A percentile compares a stretch with the other conserved stretches of the same genome.
Evolutionary conservation across 164 flowering plant genomes (phyloP).

Genomic region (Liquidambar formosana): DNA sequence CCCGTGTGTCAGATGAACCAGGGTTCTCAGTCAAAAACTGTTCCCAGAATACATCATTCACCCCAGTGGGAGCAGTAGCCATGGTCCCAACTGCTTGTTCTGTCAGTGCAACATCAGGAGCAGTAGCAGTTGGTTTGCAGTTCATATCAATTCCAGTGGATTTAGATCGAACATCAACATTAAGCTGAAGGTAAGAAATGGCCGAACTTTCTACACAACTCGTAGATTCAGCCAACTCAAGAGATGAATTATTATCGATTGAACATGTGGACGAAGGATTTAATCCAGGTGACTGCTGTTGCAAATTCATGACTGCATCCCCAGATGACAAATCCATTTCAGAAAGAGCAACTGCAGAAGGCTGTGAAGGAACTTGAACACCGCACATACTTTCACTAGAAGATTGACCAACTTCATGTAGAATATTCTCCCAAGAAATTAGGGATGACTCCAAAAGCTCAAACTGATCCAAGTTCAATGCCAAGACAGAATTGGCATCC

Average conservation of each 20-base stretch:
- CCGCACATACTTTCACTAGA: not conserved
- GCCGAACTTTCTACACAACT: slow-evolving; percentile 39
- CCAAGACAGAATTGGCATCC: slow-evolving; percentile 15
- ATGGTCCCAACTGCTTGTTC: slow-evolving; percentile 28
- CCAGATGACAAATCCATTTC: slow-evolving; percentile 10
- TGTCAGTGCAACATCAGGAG: slow-evolving; percentile 25
- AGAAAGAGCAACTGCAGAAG: slow-evolving; percentile 9
- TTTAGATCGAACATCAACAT: slow-evolving; percentile 32
- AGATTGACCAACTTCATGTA: slow-evolving; percentile 23
- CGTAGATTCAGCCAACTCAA: slow-evolving; percentile 43
- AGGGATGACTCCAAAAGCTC: slow-evolving; percentile 54
- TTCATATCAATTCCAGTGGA: slow-evolving; percentile 54
- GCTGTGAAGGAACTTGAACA: slow-evolving; percentile 1
- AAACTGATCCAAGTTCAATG: slow-evolving; percentile 23
- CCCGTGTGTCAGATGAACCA: slow-evolving; percentile 42
- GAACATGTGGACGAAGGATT: slow-evolving; percentile 1
- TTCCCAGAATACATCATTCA: slow-evolving; percentile 69
- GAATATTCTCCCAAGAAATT: slow-evolving; percentile 46
- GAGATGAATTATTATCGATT: slow-evolving; percentile 13
- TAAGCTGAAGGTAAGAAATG: slow-evolving; percentile 36
- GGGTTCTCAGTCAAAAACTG: slow-evolving; percentile 72
- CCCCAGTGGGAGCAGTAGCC: slow-evolving; percentile 31
- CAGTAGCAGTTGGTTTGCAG: slow-evolving; percentile 33
- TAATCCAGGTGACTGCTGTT: slow-evolving; percentile 2
- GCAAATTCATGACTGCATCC: slow-evolving; percentile 7